These are phyloP conservation scores for Monilinia polystroma DNA, from an alignment of 2,329 filamentous ascomycete species.

Conservation along the genomic window DNA sequence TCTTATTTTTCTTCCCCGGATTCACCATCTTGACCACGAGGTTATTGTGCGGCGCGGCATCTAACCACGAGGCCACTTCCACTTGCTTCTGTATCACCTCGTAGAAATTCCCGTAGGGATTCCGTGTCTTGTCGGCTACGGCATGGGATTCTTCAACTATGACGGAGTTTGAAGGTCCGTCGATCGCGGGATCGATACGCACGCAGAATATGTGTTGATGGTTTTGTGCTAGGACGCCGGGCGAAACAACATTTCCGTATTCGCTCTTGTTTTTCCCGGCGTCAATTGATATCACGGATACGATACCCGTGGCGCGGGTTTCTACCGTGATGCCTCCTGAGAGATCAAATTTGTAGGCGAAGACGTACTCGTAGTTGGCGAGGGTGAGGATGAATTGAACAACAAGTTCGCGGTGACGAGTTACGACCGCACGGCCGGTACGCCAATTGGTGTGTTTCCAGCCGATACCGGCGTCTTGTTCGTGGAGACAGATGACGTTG, in stretches of 20 bases:
- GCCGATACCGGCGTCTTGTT: slow-evolving; percentile 66
- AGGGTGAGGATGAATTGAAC: slow-evolving; percentile 68
- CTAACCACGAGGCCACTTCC: slow-evolving; percentile 44
- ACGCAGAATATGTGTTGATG: slow-evolving; percentile 59
- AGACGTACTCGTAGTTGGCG: slow-evolving; percentile 70
- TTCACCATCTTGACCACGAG: slow-evolving; percentile 89
- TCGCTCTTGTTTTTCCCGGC: slow-evolving; percentile 48
- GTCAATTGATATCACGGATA: slow-evolving; percentile 55
- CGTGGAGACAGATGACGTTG: slow-evolving; percentile 67
- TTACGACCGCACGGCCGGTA: slow-evolving; percentile 60
- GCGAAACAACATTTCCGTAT: slow-evolving; percentile 61
- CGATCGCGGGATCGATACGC: slow-evolving; percentile 56
- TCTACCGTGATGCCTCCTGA: slow-evolving; percentile 61
- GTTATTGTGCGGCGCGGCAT: slow-evolving; percentile 48
- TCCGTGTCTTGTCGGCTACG: slow-evolving; percentile 46
- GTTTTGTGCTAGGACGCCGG: slow-evolving; percentile 58
- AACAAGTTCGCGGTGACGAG: slow-evolving; percentile 60
- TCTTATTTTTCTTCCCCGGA: slow-evolving; percentile 72
- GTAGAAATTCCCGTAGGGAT: slow-evolving; percentile 55
- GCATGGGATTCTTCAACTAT: slow-evolving; percentile 54
- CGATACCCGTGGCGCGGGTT: slow-evolving; percentile 64
- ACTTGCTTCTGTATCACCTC: slow-evolving; percentile 47
- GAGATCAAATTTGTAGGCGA: slow-evolving; percentile 64
- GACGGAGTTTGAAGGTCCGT: slow-evolving; percentile 54
- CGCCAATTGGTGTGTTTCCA: slow-evolving; percentile 73